Evolutionary conservation across 2,329 filamentous ascomycete species (phyloP), one percentile per base, ranked within the genome.

Genomic region (Exophiala alcalophila): DNA sequence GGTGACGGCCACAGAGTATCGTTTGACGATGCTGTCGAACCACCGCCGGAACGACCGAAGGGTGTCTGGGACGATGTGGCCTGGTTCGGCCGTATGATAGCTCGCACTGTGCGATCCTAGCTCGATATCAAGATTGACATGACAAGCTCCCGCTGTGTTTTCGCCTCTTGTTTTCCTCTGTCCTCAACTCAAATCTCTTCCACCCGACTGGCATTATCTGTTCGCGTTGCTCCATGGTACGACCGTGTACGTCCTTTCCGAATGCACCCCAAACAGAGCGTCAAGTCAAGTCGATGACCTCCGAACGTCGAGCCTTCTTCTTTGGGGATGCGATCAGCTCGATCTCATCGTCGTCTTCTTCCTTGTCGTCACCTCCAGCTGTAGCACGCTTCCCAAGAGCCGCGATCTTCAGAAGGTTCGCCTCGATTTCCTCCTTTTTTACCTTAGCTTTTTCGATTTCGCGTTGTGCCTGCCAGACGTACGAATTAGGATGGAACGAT

Each of bases 51-150:
- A 25, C 34, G 35, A 30, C 48, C 49, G 8, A 44, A 37, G 11
- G 45, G 48, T 27, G 20, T 57, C 18, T 57, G 54, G 54, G 48
- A 55, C 20, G 54, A 57, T 39, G 44, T 56, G 9, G 44, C 40
- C 15, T 56, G 54, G 54, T 53, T 56, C 34, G 52, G 52, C 5
- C 49, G 52, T 14, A 24, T 56, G 26, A n/a, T 56, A n/a, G 47
- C 34, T 9, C 51, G 52, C 24, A 47, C 49, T 6, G 46, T 51
- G 24, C 32, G 40, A 18, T 48, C 47, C 33, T 50, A 50, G 43
- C 21, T 12, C 11, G 11, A 11, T 11, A n/a, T 33, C 30, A 9
- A 4, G 23, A 6, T 10, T 9, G 8, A 33, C 8, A 10, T 12
- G 30, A n/a, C n/a, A n/a, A n/a, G 9, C 16, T 20, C 15, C n/a